Evolutionary conservation across 352 stramenopile species (phyloP).

Genomic region (Globisporangium barbulae): DNA sequence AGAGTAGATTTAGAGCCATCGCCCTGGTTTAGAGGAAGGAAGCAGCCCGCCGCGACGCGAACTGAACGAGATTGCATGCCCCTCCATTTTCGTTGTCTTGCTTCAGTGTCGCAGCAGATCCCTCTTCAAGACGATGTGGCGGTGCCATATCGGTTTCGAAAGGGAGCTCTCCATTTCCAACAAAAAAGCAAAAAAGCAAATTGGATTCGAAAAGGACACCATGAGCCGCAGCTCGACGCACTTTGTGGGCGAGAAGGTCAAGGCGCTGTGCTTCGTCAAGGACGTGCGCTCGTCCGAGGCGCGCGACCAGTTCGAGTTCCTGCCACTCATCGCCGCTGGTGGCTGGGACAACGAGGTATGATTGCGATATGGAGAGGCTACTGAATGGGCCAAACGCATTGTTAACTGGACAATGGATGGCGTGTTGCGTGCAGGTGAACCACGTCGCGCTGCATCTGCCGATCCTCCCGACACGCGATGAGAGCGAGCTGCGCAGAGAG

Average conservation of each 20-base stretch:
- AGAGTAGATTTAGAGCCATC: slow-evolving; percentile 9
- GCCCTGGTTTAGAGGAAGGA: neutral
- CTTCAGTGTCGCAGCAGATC: neutral
- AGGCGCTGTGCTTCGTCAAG: slow-evolving; percentile 58
- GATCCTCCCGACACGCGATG: slow-evolving; percentile 38
- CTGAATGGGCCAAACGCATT: neutral
- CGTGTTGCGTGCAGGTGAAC: slow-evolving; percentile 28
- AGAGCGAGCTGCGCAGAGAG: slow-evolving; percentile 42
- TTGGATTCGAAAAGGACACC: neutral
- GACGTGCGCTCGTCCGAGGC: slow-evolving; percentile 44
- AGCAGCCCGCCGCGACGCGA: neutral
- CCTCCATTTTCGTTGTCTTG: neutral
- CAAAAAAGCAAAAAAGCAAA: neutral
- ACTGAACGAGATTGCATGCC: neutral
- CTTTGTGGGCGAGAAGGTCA: slow-evolving; percentile 62
- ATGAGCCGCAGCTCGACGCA: slow-evolving; percentile 43
- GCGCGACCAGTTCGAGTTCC: slow-evolving; percentile 27
- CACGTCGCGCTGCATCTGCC: slow-evolving; percentile 52
- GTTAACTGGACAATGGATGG: neutral
- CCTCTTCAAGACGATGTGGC: neutral
- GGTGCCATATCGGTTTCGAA: neutral
- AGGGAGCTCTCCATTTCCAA: slow-evolving; percentile 7
- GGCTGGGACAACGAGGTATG: slow-evolving; percentile 55
- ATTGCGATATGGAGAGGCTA: neutral
- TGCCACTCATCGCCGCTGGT: slow-evolving; percentile 57